Percentiles rank a stretch among this genome's conserved stretches.
Evolutionary conservation across 352 stramenopile species (phyloP).

Genomic region (Phytopythium boreale): DNA sequence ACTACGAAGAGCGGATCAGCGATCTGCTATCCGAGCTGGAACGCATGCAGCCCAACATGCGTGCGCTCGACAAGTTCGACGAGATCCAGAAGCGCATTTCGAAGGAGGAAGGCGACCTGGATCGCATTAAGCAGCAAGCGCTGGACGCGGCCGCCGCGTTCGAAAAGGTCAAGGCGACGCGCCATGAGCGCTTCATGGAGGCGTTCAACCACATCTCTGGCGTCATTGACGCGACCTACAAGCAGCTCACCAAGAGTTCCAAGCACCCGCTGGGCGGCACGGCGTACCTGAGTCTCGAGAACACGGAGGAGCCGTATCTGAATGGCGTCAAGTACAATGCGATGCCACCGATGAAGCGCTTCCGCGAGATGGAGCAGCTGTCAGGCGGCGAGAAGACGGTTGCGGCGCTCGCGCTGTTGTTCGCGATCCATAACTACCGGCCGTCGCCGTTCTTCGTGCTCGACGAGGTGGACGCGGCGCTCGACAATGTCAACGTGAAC

Average conservation of each 20-base stretch:
- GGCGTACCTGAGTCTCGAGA: constrained; percentile 83
- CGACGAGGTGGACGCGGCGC: constrained; percentile 99
- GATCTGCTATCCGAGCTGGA: constrained; percentile 86
- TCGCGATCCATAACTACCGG: constrained; percentile 98
- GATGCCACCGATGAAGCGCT: constrained; percentile 99
- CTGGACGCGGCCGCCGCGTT: constrained; percentile 66
- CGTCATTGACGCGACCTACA: constrained; percentile 95
- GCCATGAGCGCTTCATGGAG: constrained; percentile 88
- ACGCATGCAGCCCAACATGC: constrained; percentile 98
- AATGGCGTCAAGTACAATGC: constrained; percentile 99
- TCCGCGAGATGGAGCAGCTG: constrained; percentile 98
- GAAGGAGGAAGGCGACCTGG: constrained; percentile 78
- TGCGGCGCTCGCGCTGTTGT: constrained; percentile 97
- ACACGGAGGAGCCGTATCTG: constrained; percentile 95
- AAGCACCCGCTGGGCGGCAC: constrained; percentile 94
- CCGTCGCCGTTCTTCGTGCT: constrained; percentile 98
- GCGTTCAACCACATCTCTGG: constrained; percentile 94
- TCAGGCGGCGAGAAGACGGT: constrained; percentile 99
- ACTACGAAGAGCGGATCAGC: constrained; percentile 67
- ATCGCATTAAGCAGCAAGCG: constrained; percentile 63
- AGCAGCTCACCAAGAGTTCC: constrained; percentile 97
- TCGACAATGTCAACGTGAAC: constrained; percentile 99
- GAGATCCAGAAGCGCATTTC: constrained; percentile 79
- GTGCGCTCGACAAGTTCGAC: constrained; percentile 86
- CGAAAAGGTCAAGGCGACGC: constrained; percentile 66